These are phyloP conservation scores for Tricholoma sp. DNA, from an alignment of 768 basidiomycete genomes.

Conservation along the genomic window DNA sequence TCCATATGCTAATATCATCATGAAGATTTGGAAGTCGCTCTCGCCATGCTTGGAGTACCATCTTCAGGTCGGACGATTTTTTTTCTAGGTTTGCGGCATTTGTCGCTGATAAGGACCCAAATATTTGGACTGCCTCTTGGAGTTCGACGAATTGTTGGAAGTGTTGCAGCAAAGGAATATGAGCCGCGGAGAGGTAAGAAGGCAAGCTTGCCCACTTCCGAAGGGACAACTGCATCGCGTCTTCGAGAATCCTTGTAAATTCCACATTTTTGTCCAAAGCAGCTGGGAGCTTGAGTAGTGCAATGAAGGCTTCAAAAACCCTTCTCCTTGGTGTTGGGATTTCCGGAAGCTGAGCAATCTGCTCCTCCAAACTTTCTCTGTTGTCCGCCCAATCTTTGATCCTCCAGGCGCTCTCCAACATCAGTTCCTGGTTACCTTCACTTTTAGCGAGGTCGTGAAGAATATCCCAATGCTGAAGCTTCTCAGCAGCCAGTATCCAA, in stretches of 20 bases:
- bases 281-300: constrained; percentile 79
- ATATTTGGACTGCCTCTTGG: constrained; percentile 93
- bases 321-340: constrained; percentile 91
- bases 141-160: constrained; percentile 99
- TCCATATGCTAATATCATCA: constrained; percentile 99
- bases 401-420: constrained; percentile 95
- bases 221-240: constrained; percentile 93
- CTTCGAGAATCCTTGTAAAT: constrained; percentile 85
- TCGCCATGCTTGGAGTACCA: constrained; percentile 95
- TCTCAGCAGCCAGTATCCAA: constrained; percentile 94
- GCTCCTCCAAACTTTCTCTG: constrained; percentile 72
- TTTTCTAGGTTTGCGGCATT: constrained; percentile 87
- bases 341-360: constrained; percentile 74
- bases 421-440: constrained; percentile 87
- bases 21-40: constrained; percentile 93
- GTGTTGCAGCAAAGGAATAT: constrained; percentile 91
- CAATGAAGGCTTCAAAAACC: constrained; percentile 94
- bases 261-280: constrained; percentile 81
- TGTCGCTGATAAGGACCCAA: constrained; percentile 83
- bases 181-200: constrained; percentile 80
- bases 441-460: constrained; percentile 84
- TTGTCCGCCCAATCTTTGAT: constrained; percentile 88
- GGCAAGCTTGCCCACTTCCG: constrained; percentile 95
- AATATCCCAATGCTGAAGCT: constrained; percentile 97
- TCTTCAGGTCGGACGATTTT: constrained; percentile 92